phyloP scores from a whole-genome alignment of 2,329 filamentous ascomycete species.

The Trichoderma arundinaceum region DNA sequence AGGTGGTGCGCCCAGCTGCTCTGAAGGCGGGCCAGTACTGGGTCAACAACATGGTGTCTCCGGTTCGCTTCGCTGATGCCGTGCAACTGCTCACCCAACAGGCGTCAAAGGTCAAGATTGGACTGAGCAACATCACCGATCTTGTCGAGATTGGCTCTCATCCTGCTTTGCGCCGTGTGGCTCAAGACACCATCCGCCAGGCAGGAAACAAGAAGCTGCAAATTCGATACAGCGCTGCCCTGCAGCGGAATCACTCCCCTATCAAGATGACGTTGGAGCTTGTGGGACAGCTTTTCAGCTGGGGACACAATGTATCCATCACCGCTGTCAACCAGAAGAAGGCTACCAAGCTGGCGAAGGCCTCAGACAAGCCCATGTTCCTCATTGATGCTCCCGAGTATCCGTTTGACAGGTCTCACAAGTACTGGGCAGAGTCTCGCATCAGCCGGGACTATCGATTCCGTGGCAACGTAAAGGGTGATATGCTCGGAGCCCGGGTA shows the following conservation, averaged over 20 bases:
- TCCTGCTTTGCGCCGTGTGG: conserved; percentile 1
- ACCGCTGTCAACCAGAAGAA: conserved; percentile 1
- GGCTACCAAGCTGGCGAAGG: background rate
- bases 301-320: conserved; percentile 10
- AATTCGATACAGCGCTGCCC: background rate
- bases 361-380: background rate
- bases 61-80: conserved; percentile 26
- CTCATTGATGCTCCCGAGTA: conserved; percentile 34
- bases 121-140: conserved; percentile 5
- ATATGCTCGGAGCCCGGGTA: conserved; percentile 41
- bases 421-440: conserved; percentile 31
- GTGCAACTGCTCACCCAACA: conserved; percentile 6
- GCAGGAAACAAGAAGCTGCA: conserved; percentile 2
- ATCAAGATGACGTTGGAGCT: background rate
- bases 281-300: conserved; percentile 24
- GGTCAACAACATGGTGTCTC: conserved; percentile 30
- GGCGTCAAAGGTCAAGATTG: conserved; percentile 6
- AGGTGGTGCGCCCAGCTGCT: background rate
- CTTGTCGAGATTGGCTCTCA: conserved; percentile 27
- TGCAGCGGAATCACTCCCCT: background rate
- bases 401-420: conserved; percentile 31
- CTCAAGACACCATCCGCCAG: conserved; percentile 16
- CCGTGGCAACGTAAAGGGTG: conserved; percentile 37
- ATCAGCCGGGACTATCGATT: conserved; percentile 36
- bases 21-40: conserved; percentile 17